Base-by-base conservation (phyloP, 306 rosid genomes). In the Myrica gale region DNA sequence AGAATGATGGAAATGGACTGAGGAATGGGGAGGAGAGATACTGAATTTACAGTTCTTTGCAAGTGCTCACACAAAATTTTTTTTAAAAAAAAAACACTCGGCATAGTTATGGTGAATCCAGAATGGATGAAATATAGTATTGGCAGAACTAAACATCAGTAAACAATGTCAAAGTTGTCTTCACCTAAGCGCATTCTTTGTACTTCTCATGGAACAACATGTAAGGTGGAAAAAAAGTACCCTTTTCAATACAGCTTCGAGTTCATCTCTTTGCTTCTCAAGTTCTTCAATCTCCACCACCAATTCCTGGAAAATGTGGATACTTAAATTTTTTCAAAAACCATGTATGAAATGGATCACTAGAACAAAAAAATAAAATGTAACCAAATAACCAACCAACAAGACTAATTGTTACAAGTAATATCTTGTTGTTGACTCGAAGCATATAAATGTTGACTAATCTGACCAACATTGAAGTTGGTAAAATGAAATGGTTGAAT, bases 181-280 rank as follows among this genome's bases (percentile, higher is more conserved):
- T 50, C 54, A 13, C 45, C 55, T 45, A 6, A 69, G 48, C 23
- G 12, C 39, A 3, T 8, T 42, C 15, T 66, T 42, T 20, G 13
- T 11, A 4, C 13, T 66, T 66, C 5, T 41, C 26, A 66, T 41
- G 48, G 41, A 65, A 17, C 70, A 65, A 65, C 13, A 65, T 65
- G 19, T 41, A 23, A 65, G 15, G 50, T 17, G 17, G 42, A 69
- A 75, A 41, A 75, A 70, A 9, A 42, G 72, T 76, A 93, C 98
- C 97, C 78, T 87, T 82, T 86, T 88, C 74, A 93, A 76, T 86
- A 61, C 85, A 77, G 81, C 84, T 89, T 93, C 97, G 62, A 93
- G 94, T 47, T 87, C 90, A 26, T 86, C 85, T 75, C 81, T 93
- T 82, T 87, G 91, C 81, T 75, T 88, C 84, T 88, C 91, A 57